Conservation (phyloP, 2,329 filamentous ascomycete genomes). For the Purpureocillium lavendulum region DNA sequence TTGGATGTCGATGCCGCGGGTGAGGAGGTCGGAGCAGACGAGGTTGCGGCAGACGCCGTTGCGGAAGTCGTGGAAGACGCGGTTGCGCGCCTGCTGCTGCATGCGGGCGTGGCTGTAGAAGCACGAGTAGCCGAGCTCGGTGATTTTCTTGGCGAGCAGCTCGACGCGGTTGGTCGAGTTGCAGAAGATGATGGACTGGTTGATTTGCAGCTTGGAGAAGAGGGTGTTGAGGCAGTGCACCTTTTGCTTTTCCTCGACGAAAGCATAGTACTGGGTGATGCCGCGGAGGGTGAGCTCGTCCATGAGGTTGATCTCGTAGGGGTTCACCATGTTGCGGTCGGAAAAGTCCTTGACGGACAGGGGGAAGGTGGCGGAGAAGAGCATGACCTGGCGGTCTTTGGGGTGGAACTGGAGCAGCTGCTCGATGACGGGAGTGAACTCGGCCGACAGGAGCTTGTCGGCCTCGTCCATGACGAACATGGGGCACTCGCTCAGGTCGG, state of each 20-base stretch:
- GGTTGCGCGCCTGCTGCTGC: constrained; percentile 93
- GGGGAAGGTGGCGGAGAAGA: constrained; percentile 97
- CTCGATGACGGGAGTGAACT: constrained; percentile 97
- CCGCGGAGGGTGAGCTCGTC: constrained; percentile 95
- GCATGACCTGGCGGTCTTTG: constrained; percentile 97
- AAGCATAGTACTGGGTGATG: constrained; percentile 98
- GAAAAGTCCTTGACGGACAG: constrained; percentile 96
- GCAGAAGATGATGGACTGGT: constrained; percentile 99
- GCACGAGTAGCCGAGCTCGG: constrained; percentile 96
- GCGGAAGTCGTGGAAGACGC: constrained; percentile 98
- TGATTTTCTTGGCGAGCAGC: constrained; percentile 97
- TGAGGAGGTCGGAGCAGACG: constrained; percentile 94
- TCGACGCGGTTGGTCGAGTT: constrained; percentile 99
- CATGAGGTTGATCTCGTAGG: constrained; percentile 99
- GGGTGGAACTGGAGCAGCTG: constrained; percentile 92
- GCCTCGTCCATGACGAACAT: constrained; percentile 99
- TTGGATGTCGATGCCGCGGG: constrained; percentile 98
- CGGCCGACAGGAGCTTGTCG: constrained; percentile 91
- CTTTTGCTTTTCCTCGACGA: constrained; percentile 98
- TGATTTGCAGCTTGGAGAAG: constrained; percentile 98
- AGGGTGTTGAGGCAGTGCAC: constrained; percentile 98
- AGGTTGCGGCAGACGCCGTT: constrained; percentile 97
- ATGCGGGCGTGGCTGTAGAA: constrained; percentile 99
- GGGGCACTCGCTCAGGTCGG: constrained; percentile 89
- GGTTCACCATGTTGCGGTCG: constrained; percentile 93